A percentile compares a stretch with the other conserved stretches of the same genome.
phyloP scores from a whole-genome alignment of 2,329 filamentous ascomycete genomes.

The Beauveria caledonica region DNA sequence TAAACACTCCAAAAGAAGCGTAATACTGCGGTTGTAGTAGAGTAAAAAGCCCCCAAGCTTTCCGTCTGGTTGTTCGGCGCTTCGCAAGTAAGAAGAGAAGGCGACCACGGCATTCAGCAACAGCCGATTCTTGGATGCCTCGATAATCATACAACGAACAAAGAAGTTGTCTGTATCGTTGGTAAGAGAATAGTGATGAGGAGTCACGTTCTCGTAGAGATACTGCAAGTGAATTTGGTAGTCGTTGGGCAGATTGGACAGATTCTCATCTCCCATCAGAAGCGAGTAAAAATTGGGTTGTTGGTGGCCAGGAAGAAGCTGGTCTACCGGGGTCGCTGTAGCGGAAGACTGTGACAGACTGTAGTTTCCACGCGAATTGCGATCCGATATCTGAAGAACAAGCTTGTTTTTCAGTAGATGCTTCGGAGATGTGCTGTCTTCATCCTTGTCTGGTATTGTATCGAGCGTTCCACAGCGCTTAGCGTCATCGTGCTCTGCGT shows the following conservation, averaged over 20 bases:
- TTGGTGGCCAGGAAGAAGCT: conserved; percentile 3
- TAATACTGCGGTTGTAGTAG: conserved; percentile 87
- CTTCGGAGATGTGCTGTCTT: conserved; percentile 21
- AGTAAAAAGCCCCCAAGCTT: conserved; percentile 74
- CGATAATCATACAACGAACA: conserved; percentile 57
- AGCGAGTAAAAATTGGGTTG: conserved; percentile 18
- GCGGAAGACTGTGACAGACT: conserved; percentile 46
- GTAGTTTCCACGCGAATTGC: conserved; percentile 43
- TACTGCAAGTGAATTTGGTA: conserved; percentile 72
- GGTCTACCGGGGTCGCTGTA: conserved; percentile 21
- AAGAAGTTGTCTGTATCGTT: conserved; percentile 67
- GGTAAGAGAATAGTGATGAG: conserved; percentile 76
- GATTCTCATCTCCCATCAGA: conserved; percentile 30
- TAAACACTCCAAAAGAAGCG: conserved; percentile 62
- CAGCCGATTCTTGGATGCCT: conserved; percentile 67
- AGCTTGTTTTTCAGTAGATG: conserved; percentile 23
- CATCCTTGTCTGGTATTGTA: conserved; percentile 48
- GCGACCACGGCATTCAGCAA: conserved; percentile 80
- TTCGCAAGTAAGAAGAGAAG: conserved; percentile 82
- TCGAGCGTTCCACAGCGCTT: conserved; percentile 33
- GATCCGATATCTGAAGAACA: conserved; percentile 44
- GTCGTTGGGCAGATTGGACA: conserved; percentile 56
- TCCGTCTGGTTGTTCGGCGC: conserved; percentile 60
- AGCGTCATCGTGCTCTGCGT: conserved; percentile 28
- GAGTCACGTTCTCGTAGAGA: conserved; percentile 67